A percentile compares a stretch with the other conserved stretches of the same genome.
These are phyloP conservation scores for Abortiporus biennis DNA, from an alignment of 1,284 basidiomycete species.

Conservation along the genomic window DNA sequence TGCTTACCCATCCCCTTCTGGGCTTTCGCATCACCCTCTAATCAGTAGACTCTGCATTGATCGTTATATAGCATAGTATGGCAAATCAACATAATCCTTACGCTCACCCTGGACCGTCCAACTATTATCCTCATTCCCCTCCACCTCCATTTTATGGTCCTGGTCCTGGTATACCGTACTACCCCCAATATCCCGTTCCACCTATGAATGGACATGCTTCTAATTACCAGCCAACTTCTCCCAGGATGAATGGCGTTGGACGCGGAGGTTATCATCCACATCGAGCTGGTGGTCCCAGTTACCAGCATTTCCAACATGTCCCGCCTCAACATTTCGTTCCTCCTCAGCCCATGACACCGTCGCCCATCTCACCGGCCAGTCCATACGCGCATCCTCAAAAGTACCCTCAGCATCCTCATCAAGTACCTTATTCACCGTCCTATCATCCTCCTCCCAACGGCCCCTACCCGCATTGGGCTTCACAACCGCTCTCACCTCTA, in stretches of 20 bases:
- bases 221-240: conserved; percentile 23
- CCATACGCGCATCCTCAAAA: conserved; percentile 25
- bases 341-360: conserved; percentile 18
- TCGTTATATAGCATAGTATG: conserved; percentile 18
- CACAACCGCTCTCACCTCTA: conserved; percentile 27
- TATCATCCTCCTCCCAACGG: conserved; percentile 21
- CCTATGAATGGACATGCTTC: conserved; percentile 23
- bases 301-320: conserved; percentile 20
- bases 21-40: conserved; percentile 4
- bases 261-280: conserved; percentile 23
- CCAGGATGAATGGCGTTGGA: conserved; percentile 18
- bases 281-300: conserved; percentile 17
- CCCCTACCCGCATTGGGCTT: conserved; percentile 22
- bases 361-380: conserved; percentile 19
- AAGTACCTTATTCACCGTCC: conserved; percentile 24
- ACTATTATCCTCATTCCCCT: conserved; percentile 24
- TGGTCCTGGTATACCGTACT: conserved; percentile 21
- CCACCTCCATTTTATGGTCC: conserved; percentile 19
- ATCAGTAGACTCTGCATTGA: neutral
- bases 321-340: conserved; percentile 17
- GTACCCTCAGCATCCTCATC: conserved; percentile 21
- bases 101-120: conserved; percentile 26
- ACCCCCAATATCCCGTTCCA: conserved; percentile 24
- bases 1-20: too few species aligned
- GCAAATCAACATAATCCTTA: conserved; percentile 28